Conservation (phyloP, 2,329 filamentous ascomycete species). For the Neofusicoccum parvum region DNA sequence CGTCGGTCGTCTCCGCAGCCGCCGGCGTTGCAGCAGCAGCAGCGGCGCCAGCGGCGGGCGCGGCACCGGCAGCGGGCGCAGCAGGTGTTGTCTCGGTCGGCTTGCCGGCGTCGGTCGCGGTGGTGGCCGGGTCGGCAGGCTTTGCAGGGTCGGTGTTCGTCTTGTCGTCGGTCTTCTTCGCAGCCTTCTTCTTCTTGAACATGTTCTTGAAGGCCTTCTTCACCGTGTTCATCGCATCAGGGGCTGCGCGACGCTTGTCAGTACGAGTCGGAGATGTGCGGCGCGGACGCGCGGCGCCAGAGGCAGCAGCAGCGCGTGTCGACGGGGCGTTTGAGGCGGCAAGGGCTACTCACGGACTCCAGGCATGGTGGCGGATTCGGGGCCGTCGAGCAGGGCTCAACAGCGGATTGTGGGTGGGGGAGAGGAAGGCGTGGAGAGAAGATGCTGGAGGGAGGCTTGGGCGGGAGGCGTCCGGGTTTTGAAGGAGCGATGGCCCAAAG, state of each 20-base stretch:
- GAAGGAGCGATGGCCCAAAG: constrained; percentile 19
- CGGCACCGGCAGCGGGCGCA: constrained; percentile 27
- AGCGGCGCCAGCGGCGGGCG: constrained; percentile 32
- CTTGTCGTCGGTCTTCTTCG: constrained; percentile 24
- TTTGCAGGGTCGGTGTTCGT: constrained; percentile 20
- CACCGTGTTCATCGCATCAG: constrained; percentile 37
- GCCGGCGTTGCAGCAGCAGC: neutral
- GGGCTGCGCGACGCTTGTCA: constrained; percentile 30
- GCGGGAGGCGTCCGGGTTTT: constrained; percentile 17
- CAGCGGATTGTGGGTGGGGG: neutral
- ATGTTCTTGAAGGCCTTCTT: constrained; percentile 43
- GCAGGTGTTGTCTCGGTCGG: constrained; percentile 39
- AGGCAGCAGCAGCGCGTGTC: neutral
- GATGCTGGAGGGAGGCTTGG: constrained; percentile 3
- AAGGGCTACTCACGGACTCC: constrained; percentile 41
- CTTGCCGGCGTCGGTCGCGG: constrained; percentile 30
- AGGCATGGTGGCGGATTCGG: constrained; percentile 34
- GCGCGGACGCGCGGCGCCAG: neutral
- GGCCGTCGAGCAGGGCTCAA: constrained; percentile 9
- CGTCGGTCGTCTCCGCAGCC: constrained; percentile 32
- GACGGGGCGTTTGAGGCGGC: neutral
- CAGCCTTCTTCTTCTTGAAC: constrained; percentile 33
- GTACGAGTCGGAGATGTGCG: neutral
- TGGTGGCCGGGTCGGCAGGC: constrained; percentile 30
- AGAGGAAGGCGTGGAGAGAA: neutral